A percentile compares a stretch with the other conserved stretches of the same genome.
Conservation (phyloP, 2,329 filamentous ascomycete species). For the Blastomyces parvus region DNA sequence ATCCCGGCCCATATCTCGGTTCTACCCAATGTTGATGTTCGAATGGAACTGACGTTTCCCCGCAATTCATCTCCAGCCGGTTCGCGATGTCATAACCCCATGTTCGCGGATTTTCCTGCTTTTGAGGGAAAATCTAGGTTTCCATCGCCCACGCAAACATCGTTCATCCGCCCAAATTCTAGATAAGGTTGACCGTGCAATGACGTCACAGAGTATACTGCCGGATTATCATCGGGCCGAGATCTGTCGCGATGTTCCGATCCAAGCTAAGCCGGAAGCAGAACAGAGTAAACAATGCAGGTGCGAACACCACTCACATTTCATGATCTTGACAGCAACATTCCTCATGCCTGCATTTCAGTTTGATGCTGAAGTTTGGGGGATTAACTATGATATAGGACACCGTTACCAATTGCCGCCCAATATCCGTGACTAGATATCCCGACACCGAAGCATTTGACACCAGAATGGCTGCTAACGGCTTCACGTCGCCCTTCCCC, state of each 20-base stretch:
- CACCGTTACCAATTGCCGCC: not conserved
- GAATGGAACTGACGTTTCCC: not conserved
- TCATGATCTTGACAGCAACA: not conserved
- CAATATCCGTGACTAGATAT: not conserved
- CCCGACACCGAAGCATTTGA: constrained; percentile 1
- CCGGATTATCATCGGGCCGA: not conserved
- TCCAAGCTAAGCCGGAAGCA: not conserved
- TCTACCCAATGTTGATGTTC: not conserved
- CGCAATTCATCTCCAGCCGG: not conserved
- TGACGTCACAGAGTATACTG: not conserved
- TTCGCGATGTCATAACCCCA: not conserved
- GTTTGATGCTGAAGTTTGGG: not conserved
- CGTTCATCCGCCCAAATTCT: no score
- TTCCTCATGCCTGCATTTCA: not conserved
- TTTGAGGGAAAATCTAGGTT: not conserved
- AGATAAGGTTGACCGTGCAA: not conserved
- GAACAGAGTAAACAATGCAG: constrained; percentile 4
- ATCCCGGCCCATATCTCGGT: not conserved
- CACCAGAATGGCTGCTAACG: constrained; percentile 30
- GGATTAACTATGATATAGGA: constrained; percentile 1
- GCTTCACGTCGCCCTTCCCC: constrained; percentile 30
- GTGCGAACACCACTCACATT: not conserved
- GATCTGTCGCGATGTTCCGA: not conserved
- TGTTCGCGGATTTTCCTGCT: not conserved
- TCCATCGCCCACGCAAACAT: not conserved